Evolutionary conservation across 2,329 filamentous ascomycete genomes (phyloP).

Genomic region (Paecilomyces sp.): DNA sequence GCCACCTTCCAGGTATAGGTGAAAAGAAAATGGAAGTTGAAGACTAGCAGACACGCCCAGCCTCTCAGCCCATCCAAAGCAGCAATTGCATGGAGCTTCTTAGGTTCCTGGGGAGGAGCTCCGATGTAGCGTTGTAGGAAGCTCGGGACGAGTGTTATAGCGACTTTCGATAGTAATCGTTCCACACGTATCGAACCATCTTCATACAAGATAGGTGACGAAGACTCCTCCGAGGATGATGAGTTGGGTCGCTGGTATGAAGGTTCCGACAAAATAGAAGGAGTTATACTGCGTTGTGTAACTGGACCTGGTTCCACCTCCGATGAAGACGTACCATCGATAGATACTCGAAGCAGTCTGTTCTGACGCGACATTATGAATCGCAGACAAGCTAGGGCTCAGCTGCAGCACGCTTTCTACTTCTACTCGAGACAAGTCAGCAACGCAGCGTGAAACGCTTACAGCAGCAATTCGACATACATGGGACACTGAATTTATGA

Average conservation of each 20-base stretch:
- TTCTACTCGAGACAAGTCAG: background rate
- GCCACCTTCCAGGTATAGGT: constrained; percentile 37
- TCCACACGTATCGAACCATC: constrained; percentile 1
- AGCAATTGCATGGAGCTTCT: constrained; percentile 30
- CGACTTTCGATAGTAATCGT: constrained; percentile 11
- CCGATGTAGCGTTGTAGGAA: constrained; percentile 28
- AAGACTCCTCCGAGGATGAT: background rate
- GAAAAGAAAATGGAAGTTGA: constrained; percentile 41
- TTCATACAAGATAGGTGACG: background rate
- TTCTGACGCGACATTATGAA: background rate
- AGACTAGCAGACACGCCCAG: constrained; percentile 38
- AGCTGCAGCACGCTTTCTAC: background rate
- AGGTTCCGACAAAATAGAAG: background rate
- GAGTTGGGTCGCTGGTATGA: background rate
- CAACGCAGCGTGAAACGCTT: background rate
- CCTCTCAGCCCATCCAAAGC: constrained; percentile 37
- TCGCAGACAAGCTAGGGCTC: background rate
- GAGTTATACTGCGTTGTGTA: background rate
- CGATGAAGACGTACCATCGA: background rate
- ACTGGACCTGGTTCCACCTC: background rate
- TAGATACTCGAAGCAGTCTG: background rate
- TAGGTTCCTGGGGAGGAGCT: constrained; percentile 17
- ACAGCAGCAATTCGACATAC: background rate
- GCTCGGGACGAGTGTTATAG: constrained; percentile 27
- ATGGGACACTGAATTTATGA: background rate